A percentile compares a stretch with the other conserved stretches of the same genome.
These are phyloP conservation scores for Fusarium denticulatum DNA, from an alignment of 2,329 filamentous ascomycete genomes.

Conservation along the genomic window DNA sequence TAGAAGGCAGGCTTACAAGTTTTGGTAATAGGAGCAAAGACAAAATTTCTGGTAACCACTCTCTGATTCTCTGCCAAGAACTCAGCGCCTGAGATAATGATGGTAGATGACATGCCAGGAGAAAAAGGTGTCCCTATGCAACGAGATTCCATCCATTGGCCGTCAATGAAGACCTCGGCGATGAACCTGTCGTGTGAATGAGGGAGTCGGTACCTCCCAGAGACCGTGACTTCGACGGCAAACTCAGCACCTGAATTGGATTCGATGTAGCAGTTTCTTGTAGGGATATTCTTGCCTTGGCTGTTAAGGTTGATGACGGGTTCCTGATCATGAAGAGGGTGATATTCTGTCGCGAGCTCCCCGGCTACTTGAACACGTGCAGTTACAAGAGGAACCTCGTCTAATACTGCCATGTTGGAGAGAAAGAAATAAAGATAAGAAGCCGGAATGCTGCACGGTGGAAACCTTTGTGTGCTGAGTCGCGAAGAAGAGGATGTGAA, in stretches of 20 bases:
- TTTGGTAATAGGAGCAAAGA: conserved; percentile 24
- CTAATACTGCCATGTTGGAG: conserved; percentile 39
- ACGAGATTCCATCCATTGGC: neutral
- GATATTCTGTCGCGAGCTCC: conserved; percentile 36
- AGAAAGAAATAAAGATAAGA: neutral
- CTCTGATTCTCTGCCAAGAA: neutral
- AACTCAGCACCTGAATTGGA: conserved; percentile 33
- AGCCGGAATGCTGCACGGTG: neutral
- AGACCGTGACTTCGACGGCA: conserved; percentile 5
- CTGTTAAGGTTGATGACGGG: no score
- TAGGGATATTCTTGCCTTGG: neutral
- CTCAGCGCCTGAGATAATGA: neutral
- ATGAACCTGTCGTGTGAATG: rapidly evolving
- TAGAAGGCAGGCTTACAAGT: neutral
- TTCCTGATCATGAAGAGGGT: neutral
- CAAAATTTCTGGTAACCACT: neutral
- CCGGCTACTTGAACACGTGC: conserved; percentile 30
- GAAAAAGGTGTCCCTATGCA: neutral
- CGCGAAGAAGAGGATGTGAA: no score
- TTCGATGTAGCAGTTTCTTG: conserved; percentile 39
- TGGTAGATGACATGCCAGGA: neutral
- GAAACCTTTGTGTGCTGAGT: neutral
- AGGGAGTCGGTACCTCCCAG: neutral
- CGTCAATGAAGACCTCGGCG: conserved; percentile 19
- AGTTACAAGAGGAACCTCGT: conserved; percentile 21